Percentiles rank a stretch among this genome's conserved stretches.
These are phyloP conservation scores for Herpetospermum pedunculosum DNA, from an alignment of 306 rosid genomes.

Conservation along the genomic window DNA sequence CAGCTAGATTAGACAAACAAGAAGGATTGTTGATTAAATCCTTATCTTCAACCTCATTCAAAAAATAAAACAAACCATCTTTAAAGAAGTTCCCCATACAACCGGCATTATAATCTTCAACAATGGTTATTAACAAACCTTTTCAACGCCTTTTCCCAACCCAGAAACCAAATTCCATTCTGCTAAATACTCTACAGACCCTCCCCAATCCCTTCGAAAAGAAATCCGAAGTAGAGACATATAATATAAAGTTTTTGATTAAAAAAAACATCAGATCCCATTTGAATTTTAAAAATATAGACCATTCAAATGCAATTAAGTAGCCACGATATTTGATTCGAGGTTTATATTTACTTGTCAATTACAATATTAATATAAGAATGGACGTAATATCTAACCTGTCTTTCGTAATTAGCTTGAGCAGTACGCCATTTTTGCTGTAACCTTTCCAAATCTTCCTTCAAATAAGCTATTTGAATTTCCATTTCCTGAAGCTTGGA, in stretches of 20 bases:
- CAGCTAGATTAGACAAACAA: no score
- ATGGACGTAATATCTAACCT: slow-evolving; percentile 27
- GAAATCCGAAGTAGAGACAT: background rate
- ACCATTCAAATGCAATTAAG: background rate
- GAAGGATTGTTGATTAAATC: no score
- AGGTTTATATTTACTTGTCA: background rate
- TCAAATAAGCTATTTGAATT: slow-evolving; percentile 52
- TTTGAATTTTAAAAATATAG: background rate
- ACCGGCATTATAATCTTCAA: no score
- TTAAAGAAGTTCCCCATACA: no score
- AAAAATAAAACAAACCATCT: no score
- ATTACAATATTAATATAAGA: background rate
- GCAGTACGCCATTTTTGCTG: slow-evolving; percentile 70
- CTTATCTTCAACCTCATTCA: no score
- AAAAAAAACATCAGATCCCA: background rate
- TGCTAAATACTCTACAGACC: no score
- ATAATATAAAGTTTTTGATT: no score
- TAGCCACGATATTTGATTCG: background rate
- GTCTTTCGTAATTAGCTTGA: slow-evolving; percentile 92
- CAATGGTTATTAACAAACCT: no score
- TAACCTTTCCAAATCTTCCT: slow-evolving; percentile 62
- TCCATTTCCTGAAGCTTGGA: slow-evolving; percentile 58
- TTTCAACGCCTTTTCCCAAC: no score
- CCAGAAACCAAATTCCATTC: no score
- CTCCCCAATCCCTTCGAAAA: no score